phyloP scores from a whole-genome alignment of 495 filamentous ascomycete genomes.

The Podospora pseudocomata region DNA sequence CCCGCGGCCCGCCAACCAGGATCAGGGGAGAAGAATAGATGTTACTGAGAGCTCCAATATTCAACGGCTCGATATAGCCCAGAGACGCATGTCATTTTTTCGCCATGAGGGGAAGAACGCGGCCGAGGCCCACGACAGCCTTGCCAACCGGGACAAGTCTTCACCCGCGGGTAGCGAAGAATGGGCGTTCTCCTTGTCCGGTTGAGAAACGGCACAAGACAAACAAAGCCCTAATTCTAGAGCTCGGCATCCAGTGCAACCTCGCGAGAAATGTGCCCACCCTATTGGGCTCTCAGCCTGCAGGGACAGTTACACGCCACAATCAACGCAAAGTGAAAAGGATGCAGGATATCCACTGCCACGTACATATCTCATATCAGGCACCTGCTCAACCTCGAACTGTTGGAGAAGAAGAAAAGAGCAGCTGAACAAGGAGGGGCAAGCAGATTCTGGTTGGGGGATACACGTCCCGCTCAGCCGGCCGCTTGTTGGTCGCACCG shows the following conservation, averaged over 20 bases:
- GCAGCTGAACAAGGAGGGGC: neutral
- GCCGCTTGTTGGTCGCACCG: neutral
- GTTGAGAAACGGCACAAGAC: neutral
- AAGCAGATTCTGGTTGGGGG: neutral
- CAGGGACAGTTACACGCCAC: conserved; percentile 10
- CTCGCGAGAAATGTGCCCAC: neutral
- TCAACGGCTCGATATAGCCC: neutral
- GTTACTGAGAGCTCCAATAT: neutral
- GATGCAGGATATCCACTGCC: neutral
- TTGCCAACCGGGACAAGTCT: neutral
- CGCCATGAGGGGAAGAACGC: neutral
- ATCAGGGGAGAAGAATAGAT: neutral
- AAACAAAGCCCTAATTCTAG: neutral
- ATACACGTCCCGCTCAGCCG: conserved; percentile 6
- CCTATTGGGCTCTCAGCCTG: neutral
- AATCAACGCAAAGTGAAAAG: neutral
- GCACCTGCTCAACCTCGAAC: neutral
- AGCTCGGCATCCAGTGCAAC: neutral
- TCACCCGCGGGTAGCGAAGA: neutral
- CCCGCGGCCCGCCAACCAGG: conserved; percentile 1
- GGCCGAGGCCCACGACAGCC: neutral
- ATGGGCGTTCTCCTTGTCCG: neutral
- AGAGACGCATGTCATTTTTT: neutral
- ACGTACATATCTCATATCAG: neutral
- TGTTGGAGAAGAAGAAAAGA: neutral